Evolutionary conservation across 192 early-diverging fungal genomes (phyloP).

Genomic region (Fimicolochytrium jonesii): DNA sequence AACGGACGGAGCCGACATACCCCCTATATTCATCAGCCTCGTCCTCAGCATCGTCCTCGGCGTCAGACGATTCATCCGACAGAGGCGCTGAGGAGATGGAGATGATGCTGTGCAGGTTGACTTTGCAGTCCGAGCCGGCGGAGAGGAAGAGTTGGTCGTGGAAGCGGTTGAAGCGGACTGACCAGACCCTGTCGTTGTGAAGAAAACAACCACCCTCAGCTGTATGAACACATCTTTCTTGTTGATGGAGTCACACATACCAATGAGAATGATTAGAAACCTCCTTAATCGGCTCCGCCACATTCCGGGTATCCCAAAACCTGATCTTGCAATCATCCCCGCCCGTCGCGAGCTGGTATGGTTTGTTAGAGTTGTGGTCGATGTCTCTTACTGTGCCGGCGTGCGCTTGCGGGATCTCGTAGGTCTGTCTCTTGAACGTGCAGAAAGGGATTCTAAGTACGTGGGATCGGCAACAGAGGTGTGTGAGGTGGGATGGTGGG

Average conservation of each 20-base stretch:
- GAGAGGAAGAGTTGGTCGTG: conserved; percentile 91
- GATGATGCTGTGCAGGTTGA: conserved; percentile 81
- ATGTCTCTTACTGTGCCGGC: conserved; percentile 63
- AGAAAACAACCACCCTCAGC: too few relatives aligned
- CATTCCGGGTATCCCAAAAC: conserved; percentile 80
- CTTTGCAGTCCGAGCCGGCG: conserved; percentile 78
- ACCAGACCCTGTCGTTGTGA: conserved; percentile 81
- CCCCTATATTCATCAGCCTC: conserved; percentile 14
- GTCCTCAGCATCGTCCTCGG: conserved; percentile 28
- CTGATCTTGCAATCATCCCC: conserved; percentile 86
- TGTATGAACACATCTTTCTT: background rate
- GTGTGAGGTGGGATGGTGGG: background rate
- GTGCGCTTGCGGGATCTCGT: conserved; percentile 64
- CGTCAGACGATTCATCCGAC: conserved; percentile 27
- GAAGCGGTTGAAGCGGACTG: conserved; percentile 77
- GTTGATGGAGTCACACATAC: conserved; percentile 38
- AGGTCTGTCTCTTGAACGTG: background rate
- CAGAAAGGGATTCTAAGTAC: too few relatives aligned
- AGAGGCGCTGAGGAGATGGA: conserved; percentile 76
- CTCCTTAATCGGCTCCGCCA: conserved; percentile 53
- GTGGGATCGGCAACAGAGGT: too few relatives aligned
- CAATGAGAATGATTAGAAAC: conserved; percentile 83
- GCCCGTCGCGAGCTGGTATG: conserved; percentile 74
- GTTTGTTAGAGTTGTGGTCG: conserved; percentile 86
- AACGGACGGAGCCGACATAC: background rate